Base-by-base conservation (phyloP, 2,329 filamentous ascomycete genomes). In the Ciborinia camelliae region DNA sequence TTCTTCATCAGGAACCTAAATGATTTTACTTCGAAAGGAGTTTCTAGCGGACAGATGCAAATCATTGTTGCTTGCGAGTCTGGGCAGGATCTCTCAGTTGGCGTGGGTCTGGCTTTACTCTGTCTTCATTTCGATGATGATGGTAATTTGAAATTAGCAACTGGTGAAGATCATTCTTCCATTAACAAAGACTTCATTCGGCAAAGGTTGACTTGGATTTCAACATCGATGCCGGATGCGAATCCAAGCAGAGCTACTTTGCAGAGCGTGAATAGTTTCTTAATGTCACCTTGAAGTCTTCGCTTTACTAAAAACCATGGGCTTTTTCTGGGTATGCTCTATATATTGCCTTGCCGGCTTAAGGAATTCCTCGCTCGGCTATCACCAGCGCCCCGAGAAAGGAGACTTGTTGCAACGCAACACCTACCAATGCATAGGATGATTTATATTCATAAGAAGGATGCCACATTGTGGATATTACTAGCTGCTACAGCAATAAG, bases 201-300 rank as follows among this genome's bases (percentile, higher is more conserved):
- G 71, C 85, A 87, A 70, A 84, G 88, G 61, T 81, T 98, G 39
- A 89, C 90, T n/a, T 90, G 88, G 81, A 90, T 98, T 71, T 91
- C 94, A 76, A 89, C 87, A 6, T 86, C 85, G 0, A 88, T 89
- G 74, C 89, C 92, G 0, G 87, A 90, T 70, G 90, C 89, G 2
- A 96, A 96, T 74, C 93, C 94, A 0, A 93, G 88, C 68, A 82
- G 95, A 43, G 84, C 90, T 28, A 97, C 93, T 0, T 79, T 98
- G 45, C 93, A 97, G 77, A 94, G 91, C 70, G 89, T 98, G 6
- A 97, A 98, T 76, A 90, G 90, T 63, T 96, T 91, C 72, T 78
- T 98, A 60, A 94, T 98, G 86, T 76, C 78, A 43, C 63, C 65
- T 26, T 69, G 63, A 35, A 68, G 48, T 54, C 63, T 30, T 62